phyloP scores from a whole-genome alignment of 192 early-diverging fungal species.

The Geranomyces michiganensis region DNA sequence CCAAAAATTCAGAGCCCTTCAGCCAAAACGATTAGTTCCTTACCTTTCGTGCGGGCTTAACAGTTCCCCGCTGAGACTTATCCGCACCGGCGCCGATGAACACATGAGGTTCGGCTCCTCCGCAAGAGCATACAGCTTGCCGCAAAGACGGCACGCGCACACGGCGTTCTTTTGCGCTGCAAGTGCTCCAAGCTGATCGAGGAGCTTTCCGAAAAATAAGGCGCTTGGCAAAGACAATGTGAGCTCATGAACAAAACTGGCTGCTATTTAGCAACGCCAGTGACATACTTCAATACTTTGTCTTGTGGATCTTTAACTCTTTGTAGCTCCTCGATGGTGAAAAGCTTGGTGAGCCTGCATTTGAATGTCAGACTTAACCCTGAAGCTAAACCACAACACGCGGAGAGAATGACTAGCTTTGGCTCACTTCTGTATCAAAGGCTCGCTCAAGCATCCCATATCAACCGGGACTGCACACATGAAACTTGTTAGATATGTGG shows the following conservation, averaged over 20 bases:
- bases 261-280: background rate
- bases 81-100: background rate
- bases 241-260: too few species aligned
- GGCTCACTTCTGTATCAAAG: conserved; percentile 41
- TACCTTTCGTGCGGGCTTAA: conserved; percentile 25
- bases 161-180: conserved; percentile 11
- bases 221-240: conserved; percentile 31
- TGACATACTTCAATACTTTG: conserved; percentile 42
- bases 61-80: conserved; percentile 35
- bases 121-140: conserved; percentile 26
- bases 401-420: background rate
- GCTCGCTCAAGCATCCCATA: conserved; percentile 45
- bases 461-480: conserved; percentile 49
- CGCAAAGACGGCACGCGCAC: conserved; percentile 20
- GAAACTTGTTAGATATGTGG: background rate
- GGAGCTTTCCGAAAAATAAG: conserved; percentile 39
- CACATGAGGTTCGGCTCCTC: conserved; percentile 23
- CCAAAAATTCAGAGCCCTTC: too few species aligned
- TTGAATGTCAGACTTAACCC: background rate
- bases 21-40: too few species aligned
- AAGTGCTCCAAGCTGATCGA: conserved; percentile 16
- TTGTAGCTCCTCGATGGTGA: conserved; percentile 39
- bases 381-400: background rate
- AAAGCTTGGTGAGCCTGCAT: conserved; percentile 39
- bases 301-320: conserved; percentile 45